Base-by-base conservation (phyloP, 2,329 filamentous ascomycete species). In the Aureobasidium vineae region DNA sequence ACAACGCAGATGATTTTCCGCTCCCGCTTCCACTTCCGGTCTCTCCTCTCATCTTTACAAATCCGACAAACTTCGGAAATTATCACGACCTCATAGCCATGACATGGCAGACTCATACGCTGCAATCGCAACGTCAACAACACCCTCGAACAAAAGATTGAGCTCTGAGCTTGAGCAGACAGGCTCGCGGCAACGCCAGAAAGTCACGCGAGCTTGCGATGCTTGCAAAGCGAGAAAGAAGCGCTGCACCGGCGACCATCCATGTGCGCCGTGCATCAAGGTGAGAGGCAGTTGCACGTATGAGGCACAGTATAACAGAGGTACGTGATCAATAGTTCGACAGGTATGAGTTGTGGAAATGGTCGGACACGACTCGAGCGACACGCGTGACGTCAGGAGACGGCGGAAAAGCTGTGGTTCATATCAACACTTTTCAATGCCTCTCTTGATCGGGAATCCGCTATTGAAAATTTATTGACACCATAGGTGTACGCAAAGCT, bases 281-380 rank as follows among this genome's bases (percentile, higher is more conserved):
- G 72, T 73, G 21, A 73, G 71, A 31, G 69, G 71, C 7, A 68
- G 69, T 16, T 85, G 83, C 72, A 80, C 81, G 21, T 85, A 82
- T 69, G 79, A 80, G 28, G 81, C 82, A 23, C 76, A 78, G 0
- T 85, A 85, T 69, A 80, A 78, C 21, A 75, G 83, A 74, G 80
- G 68, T 67, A 28, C 26, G 33, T 36, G 13, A 21, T 23, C 31
- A 15, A 8, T 1, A 6, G 5, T 19, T 38, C 36, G 11, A 19
- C 7, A 26, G 10, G 16, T 1, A 2, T 21, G 11, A 28, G 5
- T 49, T 23, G n/a, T 23, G 11, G 23, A 15, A 23, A 28, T 28
- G 23, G 5, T n/a, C 6, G n/a, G 5, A 50, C 16, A 16, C 19
- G 26, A 21, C 4, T 33, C 11, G 2, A 28, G 28, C 0, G 19